Evolutionary conservation across 805 yeast species (phyloP).

Genomic region (Scheffersomyces stipitis): DNA sequence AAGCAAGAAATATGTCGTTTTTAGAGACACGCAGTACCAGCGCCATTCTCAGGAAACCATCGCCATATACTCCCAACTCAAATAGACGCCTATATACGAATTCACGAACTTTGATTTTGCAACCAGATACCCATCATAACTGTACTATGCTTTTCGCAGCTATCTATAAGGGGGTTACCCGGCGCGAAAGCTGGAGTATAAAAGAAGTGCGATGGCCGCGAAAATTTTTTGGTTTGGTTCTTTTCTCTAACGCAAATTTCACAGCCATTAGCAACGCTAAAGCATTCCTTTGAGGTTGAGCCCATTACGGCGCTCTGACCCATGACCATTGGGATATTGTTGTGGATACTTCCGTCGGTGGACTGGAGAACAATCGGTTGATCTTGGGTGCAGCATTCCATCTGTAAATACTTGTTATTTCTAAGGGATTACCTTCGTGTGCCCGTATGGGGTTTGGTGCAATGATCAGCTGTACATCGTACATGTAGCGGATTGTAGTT

Average conservation of each 20-base stretch:
- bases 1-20: neutral
- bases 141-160: no score
- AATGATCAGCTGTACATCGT: constrained; percentile 56
- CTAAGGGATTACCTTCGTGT: constrained; percentile 76
- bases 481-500: constrained; percentile 12
- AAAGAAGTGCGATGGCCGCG: constrained; percentile 3
- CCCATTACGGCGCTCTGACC: constrained; percentile 66
- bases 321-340: constrained; percentile 65
- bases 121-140: no score
- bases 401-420: constrained; percentile 45
- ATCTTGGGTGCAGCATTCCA: constrained; percentile 78
- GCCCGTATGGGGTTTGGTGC: constrained; percentile 72
- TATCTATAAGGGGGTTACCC: no score
- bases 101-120: no score
- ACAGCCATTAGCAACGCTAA: constrained; percentile 63
- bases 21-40: no score
- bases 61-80: no score
- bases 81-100: no score
- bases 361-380: constrained; percentile 62
- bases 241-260: constrained; percentile 55
- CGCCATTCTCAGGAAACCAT: no score
- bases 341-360: constrained; percentile 45
- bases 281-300: constrained; percentile 72
- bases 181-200: constrained; percentile 17
- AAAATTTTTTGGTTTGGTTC: constrained; percentile 8